Base-by-base conservation (phyloP, 1,284 basidiomycete genomes). In the Pholiota adiposa region DNA sequence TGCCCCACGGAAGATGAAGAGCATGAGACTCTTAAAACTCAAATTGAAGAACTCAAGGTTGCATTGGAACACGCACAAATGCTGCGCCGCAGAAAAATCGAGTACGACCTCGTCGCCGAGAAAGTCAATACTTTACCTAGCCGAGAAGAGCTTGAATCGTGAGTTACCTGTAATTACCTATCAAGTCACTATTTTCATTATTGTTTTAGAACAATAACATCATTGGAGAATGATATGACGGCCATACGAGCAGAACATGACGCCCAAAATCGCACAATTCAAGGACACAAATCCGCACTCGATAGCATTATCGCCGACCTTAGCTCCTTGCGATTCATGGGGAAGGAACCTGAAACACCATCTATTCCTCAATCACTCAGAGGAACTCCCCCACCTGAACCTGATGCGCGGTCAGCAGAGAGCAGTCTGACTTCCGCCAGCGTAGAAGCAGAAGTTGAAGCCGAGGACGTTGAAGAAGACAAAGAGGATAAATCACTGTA, bases 91-190 rank as follows among this genome's bases (percentile, higher is more conserved):
- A 82, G 86, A 59, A 94, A 92, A 76, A 90, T 93, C 65, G 91
- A 94, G 68, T 94, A 94, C 69, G 91, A 94, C 74, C 76, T 83
- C 49, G 83, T 94, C 50, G 83, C 92, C 3, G 92, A 93, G 75
- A 92, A 88, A 71, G 85, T 93, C 49, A 92, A 92, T 67, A 83
- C 83, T n/a, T 74, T 93, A 3, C 90, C 91, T 1, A 87, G 79
- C 64, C 79, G 91, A 56, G 85, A 87, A 14, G 92, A 93, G 66
- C 78, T 93, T 16, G 85, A 89, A 66, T 80, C 79, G 92, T 91
- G 67, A 69, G 83, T 81, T 34, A 29, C 43, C 33, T 57, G 38
- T 40, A n/a, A n/a, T n/a, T 14, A n/a, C 18, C 29, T 19, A 48
- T 52, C 29, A 49, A 31, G 49, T 40, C 14, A 48, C n/a, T 58